These are phyloP conservation scores for Cylindrotheca closterium DNA, from an alignment of 108 stramenopile species.

Conservation along the genomic window DNA sequence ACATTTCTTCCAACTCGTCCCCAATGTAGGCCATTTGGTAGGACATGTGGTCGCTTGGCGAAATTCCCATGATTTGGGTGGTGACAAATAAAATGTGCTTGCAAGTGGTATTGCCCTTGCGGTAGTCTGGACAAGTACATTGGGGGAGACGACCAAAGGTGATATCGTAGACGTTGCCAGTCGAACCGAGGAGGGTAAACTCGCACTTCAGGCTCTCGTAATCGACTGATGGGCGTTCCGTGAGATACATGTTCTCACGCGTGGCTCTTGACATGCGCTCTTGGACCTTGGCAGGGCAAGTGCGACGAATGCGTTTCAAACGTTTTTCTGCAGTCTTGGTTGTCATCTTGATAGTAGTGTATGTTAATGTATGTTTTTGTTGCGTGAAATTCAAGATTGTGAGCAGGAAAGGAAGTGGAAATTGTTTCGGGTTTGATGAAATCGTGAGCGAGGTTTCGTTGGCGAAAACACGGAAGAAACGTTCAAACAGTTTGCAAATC, in stretches of 20 bases:
- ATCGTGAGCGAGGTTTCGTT: no score
- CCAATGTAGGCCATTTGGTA: conserved; percentile 44
- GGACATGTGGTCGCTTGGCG: conserved; percentile 18
- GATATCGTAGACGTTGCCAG: conserved; percentile 47
- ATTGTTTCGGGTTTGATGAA: no score
- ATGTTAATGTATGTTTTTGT: no score
- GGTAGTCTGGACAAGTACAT: conserved; percentile 50
- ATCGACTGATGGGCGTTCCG: not conserved
- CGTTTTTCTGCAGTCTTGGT: conserved; percentile 20
- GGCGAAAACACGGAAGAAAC: no score
- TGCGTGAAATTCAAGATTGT: no score
- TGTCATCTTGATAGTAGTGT: no score
- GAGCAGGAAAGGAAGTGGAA: no score
- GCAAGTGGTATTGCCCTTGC: conserved; percentile 39
- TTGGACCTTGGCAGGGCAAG: conserved; percentile 11
- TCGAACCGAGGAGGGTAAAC: conserved; percentile 44
- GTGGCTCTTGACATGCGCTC: conserved; percentile 38
- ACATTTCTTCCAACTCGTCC: conserved; percentile 40
- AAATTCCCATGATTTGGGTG: conserved; percentile 37
- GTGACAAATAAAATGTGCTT: conserved; percentile 54
- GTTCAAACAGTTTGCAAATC: no score
- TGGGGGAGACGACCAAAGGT: conserved; percentile 20
- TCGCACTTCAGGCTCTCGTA: conserved; percentile 3
- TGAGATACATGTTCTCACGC: conserved; percentile 32
- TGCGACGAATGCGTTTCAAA: conserved; percentile 23